Evolutionary conservation across 2,329 filamentous ascomycete species (phyloP).

Genomic region (Pseudopyrenochaeta lycopersici): DNA sequence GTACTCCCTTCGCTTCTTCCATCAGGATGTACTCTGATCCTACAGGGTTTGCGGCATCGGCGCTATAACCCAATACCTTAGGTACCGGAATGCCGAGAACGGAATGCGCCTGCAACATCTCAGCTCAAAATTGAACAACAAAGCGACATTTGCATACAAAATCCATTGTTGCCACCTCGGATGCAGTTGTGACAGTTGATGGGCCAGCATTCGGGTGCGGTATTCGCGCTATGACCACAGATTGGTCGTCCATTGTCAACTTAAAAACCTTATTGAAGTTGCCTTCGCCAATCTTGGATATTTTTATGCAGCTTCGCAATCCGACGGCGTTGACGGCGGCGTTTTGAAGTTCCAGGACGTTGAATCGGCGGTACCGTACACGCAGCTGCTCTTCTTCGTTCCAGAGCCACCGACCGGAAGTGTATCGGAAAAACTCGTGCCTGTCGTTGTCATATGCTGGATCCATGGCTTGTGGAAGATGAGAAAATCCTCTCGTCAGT

Average conservation of each 20-base stretch:
- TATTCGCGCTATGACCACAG: slow-evolving; percentile 28
- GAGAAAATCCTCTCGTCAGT: neutral
- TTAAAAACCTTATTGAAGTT: slow-evolving; percentile 36
- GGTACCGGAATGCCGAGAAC: slow-evolving; percentile 26
- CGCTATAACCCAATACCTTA: slow-evolving; percentile 33
- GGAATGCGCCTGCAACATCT: no score
- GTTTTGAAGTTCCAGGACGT: slow-evolving; percentile 18
- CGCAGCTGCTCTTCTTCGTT: slow-evolving; percentile 25
- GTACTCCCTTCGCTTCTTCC: slow-evolving; percentile 31
- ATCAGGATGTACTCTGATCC: slow-evolving; percentile 43
- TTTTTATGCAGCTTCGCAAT: neutral
- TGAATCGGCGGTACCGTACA: slow-evolving; percentile 20
- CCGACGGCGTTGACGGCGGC: slow-evolving; percentile 13
- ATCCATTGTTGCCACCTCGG: slow-evolving; percentile 21
- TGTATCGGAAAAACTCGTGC: slow-evolving; percentile 19
- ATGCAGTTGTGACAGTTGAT: slow-evolving; percentile 12
- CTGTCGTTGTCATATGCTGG: no score
- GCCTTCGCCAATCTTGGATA: slow-evolving; percentile 37
- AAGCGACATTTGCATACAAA: slow-evolving; percentile 6
- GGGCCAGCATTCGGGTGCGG: slow-evolving; percentile 32
- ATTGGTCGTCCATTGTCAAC: slow-evolving; percentile 25
- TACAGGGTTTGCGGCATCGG: slow-evolving; percentile 31
- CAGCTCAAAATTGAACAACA: neutral
- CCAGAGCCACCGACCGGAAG: slow-evolving; percentile 27
- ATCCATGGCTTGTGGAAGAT: neutral